phyloP scores from a whole-genome alignment of 139 green algal species.

The Microglena sp. region DNA sequence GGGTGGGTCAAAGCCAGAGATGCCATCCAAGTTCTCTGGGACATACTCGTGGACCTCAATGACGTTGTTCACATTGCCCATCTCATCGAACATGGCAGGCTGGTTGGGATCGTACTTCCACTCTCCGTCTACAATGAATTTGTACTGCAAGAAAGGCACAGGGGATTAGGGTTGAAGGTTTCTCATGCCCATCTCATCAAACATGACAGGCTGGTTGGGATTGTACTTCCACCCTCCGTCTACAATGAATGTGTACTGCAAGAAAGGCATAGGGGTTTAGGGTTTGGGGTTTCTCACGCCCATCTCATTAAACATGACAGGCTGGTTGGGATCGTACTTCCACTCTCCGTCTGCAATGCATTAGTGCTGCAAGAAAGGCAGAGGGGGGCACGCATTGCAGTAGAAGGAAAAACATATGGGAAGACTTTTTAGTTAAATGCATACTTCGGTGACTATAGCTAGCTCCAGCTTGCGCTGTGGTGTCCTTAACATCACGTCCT shows the following conservation, averaged over 20 bases:
- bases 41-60: constrained; percentile 95
- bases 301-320: constrained; percentile 91
- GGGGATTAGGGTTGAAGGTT: not conserved
- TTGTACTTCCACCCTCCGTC: constrained; percentile 95
- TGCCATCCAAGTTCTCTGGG: constrained; percentile 86
- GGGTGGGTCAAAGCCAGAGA: constrained; percentile 86
- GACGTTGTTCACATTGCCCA: constrained; percentile 98
- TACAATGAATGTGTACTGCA: constrained; percentile 96
- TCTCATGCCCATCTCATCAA: constrained; percentile 91
- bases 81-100: constrained; percentile 91
- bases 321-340: constrained; percentile 92
- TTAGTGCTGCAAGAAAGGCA: constrained; percentile 67
- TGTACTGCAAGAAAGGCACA: constrained; percentile 61
- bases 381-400: not conserved
- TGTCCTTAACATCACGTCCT: no score
- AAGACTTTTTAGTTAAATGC: no score
- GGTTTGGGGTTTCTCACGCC: constrained; percentile 40
- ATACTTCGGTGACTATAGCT: no score
- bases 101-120: constrained; percentile 96
- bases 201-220: constrained; percentile 89
- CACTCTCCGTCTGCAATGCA: constrained; percentile 96
- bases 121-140: constrained; percentile 94
- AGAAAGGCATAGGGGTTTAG: not conserved
- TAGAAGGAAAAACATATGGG: no score
- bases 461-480: no score